These are phyloP conservation scores for Xylaria sp. DNA, from an alignment of 2,329 filamentous ascomycete species.

Conservation along the genomic window DNA sequence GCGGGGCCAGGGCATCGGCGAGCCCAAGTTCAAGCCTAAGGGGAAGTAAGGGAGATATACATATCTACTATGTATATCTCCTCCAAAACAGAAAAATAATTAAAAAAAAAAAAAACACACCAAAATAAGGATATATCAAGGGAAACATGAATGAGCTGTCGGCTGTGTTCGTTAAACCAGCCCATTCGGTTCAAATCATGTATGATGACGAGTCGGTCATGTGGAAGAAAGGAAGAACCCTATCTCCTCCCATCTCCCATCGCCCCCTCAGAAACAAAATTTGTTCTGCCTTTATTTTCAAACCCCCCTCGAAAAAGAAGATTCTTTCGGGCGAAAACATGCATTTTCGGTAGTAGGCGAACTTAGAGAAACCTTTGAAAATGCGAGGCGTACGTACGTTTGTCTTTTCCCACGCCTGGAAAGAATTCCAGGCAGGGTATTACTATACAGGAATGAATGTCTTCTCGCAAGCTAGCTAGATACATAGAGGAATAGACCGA, in stretches of 20 bases:
- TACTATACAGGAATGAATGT: not conserved
- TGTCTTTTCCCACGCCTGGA: not conserved
- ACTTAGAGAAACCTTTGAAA: constrained; percentile 17
- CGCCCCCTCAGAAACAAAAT: no score
- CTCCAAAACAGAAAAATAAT: no score
- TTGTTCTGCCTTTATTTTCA: no score
- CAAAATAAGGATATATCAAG: not conserved
- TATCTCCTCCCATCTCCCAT: no score
- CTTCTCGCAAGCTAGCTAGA: constrained; percentile 2
- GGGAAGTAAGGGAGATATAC: constrained; percentile 59
- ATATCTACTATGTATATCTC: not conserved
- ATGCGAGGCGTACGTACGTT: constrained; percentile 27
- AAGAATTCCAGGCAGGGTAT: not conserved
- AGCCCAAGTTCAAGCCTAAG: constrained; percentile 81
- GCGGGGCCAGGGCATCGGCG: constrained; percentile 84
- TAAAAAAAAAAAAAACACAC: not conserved
- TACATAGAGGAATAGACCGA: constrained; percentile 37
- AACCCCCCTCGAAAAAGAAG: not conserved
- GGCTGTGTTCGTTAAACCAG: not conserved
- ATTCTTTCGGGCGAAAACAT: no score
- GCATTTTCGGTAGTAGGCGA: constrained; percentile 13
- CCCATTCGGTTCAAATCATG: constrained; percentile 12
- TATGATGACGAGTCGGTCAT: constrained; percentile 26
- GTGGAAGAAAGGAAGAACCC: not conserved
- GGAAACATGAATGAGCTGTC: not conserved